phyloP scores from a whole-genome alignment of 106 monocot species.

The Dendrobium nobile region DNA sequence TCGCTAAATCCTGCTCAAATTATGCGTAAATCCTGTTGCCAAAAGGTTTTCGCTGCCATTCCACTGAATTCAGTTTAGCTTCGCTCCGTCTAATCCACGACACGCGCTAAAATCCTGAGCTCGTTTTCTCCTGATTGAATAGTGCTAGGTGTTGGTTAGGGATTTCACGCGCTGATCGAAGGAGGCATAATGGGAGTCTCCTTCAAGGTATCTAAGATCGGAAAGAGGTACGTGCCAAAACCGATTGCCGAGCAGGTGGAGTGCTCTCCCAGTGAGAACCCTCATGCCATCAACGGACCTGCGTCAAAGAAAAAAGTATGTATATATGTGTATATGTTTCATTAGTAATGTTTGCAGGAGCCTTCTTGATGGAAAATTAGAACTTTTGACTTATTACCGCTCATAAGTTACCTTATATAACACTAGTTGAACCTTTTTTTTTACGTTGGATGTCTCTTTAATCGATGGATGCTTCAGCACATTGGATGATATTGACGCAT shows the following conservation, averaged over 20 bases:
- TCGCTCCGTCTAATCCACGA: not conserved
- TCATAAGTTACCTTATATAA: not conserved
- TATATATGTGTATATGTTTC: not conserved
- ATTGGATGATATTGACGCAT: not conserved
- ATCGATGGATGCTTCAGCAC: not conserved
- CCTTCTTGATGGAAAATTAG: not conserved
- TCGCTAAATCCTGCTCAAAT: too few species aligned
- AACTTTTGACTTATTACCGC: not conserved
- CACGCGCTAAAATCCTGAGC: not conserved
- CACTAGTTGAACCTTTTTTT: not conserved
- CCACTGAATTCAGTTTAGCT: not conserved
- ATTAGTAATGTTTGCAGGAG: not conserved
- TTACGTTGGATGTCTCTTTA: not conserved
- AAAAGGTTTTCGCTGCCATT: too few species aligned
- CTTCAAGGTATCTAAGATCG: constrained; percentile 47
- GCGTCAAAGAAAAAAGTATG: constrained; percentile 9
- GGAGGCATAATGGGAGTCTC: constrained; percentile 37
- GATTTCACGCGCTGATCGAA: not conserved
- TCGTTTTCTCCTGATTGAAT: not conserved
- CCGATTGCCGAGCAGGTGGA: not conserved
- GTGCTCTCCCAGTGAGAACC: constrained; percentile 2
- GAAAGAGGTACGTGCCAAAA: constrained; percentile 33
- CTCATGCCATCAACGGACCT: not conserved
- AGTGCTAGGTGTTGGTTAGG: not conserved
- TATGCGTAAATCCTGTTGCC: too few species aligned